Base-by-base conservation (phyloP, 192 early-diverging fungal genomes). In the Haplosporangium gracile region DNA sequence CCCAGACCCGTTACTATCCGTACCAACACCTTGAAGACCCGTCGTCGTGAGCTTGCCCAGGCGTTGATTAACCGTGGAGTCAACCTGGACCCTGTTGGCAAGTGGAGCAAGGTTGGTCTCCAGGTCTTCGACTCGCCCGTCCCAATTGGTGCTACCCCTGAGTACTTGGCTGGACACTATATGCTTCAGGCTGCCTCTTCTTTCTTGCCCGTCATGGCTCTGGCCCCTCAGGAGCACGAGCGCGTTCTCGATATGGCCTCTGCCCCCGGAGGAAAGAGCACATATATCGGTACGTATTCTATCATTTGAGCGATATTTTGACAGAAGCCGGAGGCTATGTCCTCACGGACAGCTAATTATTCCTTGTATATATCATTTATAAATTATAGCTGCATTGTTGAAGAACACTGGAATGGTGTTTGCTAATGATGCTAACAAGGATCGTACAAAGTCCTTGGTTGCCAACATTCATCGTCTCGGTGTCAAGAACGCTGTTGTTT, bases 131-230 rank as follows among this genome's bases (percentile, higher is more conserved):
- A 99, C 82, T 97, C 97, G 38, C 93, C 95, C 8, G 97, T 99
- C 8, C 98, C 99, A 38, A 93, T 99, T 68, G 93, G 93, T 88
- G 99, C 99, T 5, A 99, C 99, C 0, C 99, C 99, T 49, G 99
- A 99, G 88, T 99, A 99, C 82, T 94, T 99, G 78, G 97, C 99
- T 34, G 99, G 99, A 18, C 97, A 99, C 82, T 99, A 99, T 79
- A 99, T 99, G 96, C 93, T 99, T 60, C 99, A 99, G 86, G 96
- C 99, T 0, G 98, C 98, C 16, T 96, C 97, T 18, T 99, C 99
- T 0, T 99, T 99, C 90, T 90, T 99, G 79, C 99, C 99, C 16
- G 97, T 99, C 36, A 96, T 99, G 91, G 93, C 99, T 8, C 89
- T 99, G 9, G 97, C 96, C 6, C 99, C 99, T 40, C 96, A 98